Base-by-base conservation (phyloP, 2,329 filamentous ascomycete genomes). In the Neopestalotiopsis rosae region DNA sequence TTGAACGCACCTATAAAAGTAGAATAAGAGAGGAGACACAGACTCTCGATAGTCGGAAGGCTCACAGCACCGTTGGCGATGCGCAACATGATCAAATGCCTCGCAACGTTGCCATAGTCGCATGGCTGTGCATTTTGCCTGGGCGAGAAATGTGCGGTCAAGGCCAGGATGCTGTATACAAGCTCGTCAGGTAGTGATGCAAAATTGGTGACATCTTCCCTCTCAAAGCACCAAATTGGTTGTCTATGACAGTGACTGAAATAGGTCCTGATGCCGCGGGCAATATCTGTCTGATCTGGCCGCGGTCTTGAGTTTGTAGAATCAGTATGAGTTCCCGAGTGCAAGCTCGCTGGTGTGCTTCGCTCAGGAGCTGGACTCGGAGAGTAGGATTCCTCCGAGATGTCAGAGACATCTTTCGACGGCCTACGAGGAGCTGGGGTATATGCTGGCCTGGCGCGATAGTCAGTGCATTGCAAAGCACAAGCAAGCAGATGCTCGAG, bases 61-160 rank as follows among this genome's bases (percentile, higher is more conserved):
- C 84, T 82, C 2, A 87, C 85, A 0, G 83, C 81, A 2, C 85
- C 85, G 68, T 85, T 85, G 0, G 85, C 84, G 45, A 87, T 82
- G 24, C 84, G 83, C 5, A 85, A 79, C 84, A 86, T 87, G 71
- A 78, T 81, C 71, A 80, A 74, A 67, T 74, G 82, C 76, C 76
- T 82, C 56, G 80, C 85, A 75, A 77, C 76, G 73, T 69, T 65
- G 65, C 68, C 52, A 52, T 67, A 64, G n/a, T 30, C n/a, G 28
- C 30, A 24, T 32, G 32, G n/a, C 32, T 62, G 57, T n/a, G 62
- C 24, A 24, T 24, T 49, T 52, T 52, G 59, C 40, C 45, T 62
- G n/a, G 75, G 76, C 2, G 79, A 80, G 71, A 81, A 83, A 20
- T 81, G 80, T 64, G 80, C 75, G 0, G 81, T 82, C 59, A 83